These are phyloP conservation scores for Maudiozyma serrabonitensis DNA, from an alignment of 805 yeast genomes.

Conservation along the genomic window DNA sequence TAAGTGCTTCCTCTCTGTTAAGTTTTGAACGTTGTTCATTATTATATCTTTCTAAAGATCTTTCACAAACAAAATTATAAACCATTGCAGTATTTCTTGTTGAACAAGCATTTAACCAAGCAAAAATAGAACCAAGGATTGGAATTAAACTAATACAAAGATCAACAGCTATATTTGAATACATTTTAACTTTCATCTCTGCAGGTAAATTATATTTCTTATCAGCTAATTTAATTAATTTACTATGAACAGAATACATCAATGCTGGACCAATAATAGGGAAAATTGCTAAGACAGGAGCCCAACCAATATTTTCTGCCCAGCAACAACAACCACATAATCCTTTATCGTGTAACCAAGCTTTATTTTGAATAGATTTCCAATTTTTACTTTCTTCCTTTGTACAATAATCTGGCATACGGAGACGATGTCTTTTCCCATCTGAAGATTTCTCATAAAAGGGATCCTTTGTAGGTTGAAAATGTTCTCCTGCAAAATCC, in stretches of 20 bases:
- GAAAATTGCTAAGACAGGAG: conserved; percentile 58
- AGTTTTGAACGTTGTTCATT: not conserved
- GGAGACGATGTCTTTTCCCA: conserved; percentile 39
- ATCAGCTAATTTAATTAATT: conserved; percentile 52
- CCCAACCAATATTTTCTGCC: conserved; percentile 63
- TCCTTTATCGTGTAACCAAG: conserved; percentile 84
- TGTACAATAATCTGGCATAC: conserved; percentile 41
- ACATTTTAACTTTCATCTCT: conserved; percentile 54
- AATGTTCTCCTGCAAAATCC: conserved; percentile 21
- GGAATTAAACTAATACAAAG: conserved; percentile 72
- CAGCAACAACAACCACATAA: conserved; percentile 64
- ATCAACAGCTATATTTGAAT: conserved; percentile 68
- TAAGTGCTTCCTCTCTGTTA: not conserved
- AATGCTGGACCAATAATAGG: conserved; percentile 81
- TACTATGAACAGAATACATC: conserved; percentile 71
- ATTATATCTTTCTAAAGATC: conserved; percentile 12
- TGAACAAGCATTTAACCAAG: conserved; percentile 80
- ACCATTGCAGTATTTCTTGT: conserved; percentile 82
- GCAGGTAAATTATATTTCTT: conserved; percentile 48
- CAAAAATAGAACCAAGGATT: conserved; percentile 60
- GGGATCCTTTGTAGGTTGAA: conserved; percentile 43
- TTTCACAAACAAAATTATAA: conserved; percentile 34
- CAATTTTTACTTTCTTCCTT: conserved; percentile 56
- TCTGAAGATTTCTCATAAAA: conserved; percentile 38
- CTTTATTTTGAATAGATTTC: conserved; percentile 63